Conservation (phyloP, 331 rosid genomes). For the Dryas integrifolia region DNA sequence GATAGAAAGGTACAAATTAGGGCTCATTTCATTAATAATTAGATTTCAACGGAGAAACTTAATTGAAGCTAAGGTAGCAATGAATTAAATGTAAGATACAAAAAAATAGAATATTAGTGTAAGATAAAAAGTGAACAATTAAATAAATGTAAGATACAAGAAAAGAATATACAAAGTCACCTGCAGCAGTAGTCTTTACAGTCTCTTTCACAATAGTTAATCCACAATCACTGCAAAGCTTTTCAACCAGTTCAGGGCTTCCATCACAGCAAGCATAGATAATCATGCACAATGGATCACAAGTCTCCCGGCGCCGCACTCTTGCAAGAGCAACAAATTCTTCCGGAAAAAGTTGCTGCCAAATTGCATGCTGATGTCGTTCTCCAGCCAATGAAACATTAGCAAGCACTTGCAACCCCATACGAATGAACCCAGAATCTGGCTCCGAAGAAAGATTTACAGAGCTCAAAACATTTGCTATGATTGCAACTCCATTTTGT, state of each 20-base stretch:
- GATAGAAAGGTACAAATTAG: neutral
- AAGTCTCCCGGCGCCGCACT: conserved; percentile 39
- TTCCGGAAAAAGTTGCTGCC: conserved; percentile 45
- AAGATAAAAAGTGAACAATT: neutral
- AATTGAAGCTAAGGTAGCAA: conserved; percentile 3
- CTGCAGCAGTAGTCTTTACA: conserved; percentile 49
- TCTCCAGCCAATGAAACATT: conserved; percentile 73
- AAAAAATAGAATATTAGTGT: neutral
- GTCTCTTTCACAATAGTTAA: conserved; percentile 44
- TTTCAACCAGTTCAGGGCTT: conserved; percentile 36
- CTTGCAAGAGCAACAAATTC: conserved; percentile 50
- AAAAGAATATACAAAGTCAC: conserved; percentile 21
- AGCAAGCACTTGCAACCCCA: conserved; percentile 72
- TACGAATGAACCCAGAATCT: conserved; percentile 40
- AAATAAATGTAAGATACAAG: neutral
- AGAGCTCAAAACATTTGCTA: conserved; percentile 40
- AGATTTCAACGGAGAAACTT: neutral
- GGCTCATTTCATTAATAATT: neutral
- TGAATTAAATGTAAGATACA: neutral
- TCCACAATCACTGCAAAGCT: conserved; percentile 43
- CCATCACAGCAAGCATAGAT: conserved; percentile 56
- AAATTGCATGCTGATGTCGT: conserved; percentile 51
- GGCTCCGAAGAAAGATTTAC: conserved; percentile 29
- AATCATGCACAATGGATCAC: conserved; percentile 71
- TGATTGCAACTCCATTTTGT: conserved; percentile 41